Base-by-base conservation (phyloP, 495 filamentous ascomycete species). In the Neurospora sublineolata region DNA sequence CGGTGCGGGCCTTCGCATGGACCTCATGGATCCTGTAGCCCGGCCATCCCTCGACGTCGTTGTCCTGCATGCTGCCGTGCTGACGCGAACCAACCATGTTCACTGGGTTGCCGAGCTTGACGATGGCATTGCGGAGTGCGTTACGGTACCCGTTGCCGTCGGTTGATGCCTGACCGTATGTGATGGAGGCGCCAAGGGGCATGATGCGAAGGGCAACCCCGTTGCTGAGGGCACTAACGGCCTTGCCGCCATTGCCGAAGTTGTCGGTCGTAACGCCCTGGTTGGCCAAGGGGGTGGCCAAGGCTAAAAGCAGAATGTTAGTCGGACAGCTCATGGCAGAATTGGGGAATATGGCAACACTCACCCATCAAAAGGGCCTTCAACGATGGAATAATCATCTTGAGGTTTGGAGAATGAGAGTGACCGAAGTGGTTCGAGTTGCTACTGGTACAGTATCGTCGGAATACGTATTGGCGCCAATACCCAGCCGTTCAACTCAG, bases 151-250 rank as follows among this genome's bases (percentile, higher is more conserved):
- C 82, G 70, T 80, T 82, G 68, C 79, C 80, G 58, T 80, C 75
- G 41, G 75, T 69, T 5, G 77, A 80, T 1, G 58, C 73, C 37
- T 81, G 80, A 2, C 87, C 87, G 46, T 76, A 80, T 4, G 86
- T 87, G 74, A 89, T 87, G 3, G 86, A 88, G 7, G 84, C 87
- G 1, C 87, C 87, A 6, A 89, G 81, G 0, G 86, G 83, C 77
- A 88, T 77, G 58, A 88, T 79, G 10, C 86, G 81, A 1, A 88
- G 81, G 5, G 76, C 76, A 8, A 79, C 71, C 37, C 73, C 72
- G 16, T 68, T 60, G 27, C 69, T 74, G 42, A 82, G 74, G 36
- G 76, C 68, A 11, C 67, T 30, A 44, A 73, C 20, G 46, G 72
- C 68, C 52, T 72, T 74, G 36, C 67, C 33, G 10, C 37, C 68